Conservation (phyloP, 805 yeast species). For the Starmerella bombi region DNA sequence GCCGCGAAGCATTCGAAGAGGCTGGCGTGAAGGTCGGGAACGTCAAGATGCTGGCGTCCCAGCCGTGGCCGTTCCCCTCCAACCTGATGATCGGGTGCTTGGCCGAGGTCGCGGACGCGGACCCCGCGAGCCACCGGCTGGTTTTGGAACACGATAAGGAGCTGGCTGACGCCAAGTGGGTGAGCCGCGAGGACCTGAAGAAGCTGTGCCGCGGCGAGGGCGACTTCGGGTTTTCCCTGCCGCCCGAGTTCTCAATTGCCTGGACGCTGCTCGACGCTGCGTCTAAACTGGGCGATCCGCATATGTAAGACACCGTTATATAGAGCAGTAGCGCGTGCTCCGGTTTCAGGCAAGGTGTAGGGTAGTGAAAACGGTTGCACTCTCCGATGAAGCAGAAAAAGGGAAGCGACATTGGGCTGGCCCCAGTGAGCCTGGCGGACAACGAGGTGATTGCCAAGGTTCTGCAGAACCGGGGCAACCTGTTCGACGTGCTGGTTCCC, state of each 20-base stretch:
- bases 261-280: conserved; percentile 24
- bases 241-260: conserved; percentile 28
- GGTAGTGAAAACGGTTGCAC: neutral
- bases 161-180: conserved; percentile 77
- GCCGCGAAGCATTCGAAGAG: conserved; percentile 91
- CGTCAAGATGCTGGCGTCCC: conserved; percentile 55
- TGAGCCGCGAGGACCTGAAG: conserved; percentile 42
- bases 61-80: conserved; percentile 98
- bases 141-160: conserved; percentile 75
- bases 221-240: conserved; percentile 20
- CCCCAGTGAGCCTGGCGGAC: conserved; percentile 22
- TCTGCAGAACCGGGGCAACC: conserved; percentile 25
- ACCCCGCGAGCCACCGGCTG: conserved; percentile 30
- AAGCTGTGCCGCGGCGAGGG: conserved; percentile 25
- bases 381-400: neutral
- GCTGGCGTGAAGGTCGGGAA: conserved; percentile 59
- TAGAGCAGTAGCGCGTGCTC: neutral
- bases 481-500: conserved; percentile 26
- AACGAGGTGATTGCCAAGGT: conserved; percentile 26
- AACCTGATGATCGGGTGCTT: conserved; percentile 88
- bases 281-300: neutral
- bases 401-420: conserved; percentile 19
- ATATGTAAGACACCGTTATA: neutral
- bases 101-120: conserved; percentile 59
- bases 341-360: neutral